A percentile compares a stretch with the other conserved stretches of the same genome.
These are phyloP conservation scores for Casuarina equisetifolia DNA, from an alignment of 306 rosid genomes.

Conservation along the genomic window DNA sequence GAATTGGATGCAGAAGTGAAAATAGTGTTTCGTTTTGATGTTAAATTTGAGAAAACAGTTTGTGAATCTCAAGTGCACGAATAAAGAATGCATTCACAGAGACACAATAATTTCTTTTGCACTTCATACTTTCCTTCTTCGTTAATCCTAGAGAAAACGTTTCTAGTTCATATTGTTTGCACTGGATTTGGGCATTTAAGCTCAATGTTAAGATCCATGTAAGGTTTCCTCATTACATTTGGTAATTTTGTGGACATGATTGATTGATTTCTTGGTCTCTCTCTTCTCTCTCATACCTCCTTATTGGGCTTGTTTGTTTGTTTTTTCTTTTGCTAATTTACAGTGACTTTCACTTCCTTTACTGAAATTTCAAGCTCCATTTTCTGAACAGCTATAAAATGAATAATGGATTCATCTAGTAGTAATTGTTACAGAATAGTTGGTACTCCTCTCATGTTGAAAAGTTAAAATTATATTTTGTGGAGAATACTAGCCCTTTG, in stretches of 20 bases:
- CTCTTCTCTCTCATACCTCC: not conserved
- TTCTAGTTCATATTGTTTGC: not conserved
- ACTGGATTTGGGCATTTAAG: not conserved
- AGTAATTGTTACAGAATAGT: conserved; percentile 6
- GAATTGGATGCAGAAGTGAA: not conserved
- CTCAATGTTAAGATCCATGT: not conserved
- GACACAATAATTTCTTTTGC: not conserved
- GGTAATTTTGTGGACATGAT: not conserved
- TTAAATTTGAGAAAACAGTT: not conserved
- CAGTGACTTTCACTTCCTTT: not conserved
- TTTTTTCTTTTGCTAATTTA: not conserved
- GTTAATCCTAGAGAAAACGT: not conserved
- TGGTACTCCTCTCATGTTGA: conserved; percentile 3
- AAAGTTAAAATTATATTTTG: not conserved
- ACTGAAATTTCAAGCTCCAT: not conserved
- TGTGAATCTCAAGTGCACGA: not conserved
- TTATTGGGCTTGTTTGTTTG: not conserved
- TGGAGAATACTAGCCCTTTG: conserved; percentile 19
- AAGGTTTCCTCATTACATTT: not conserved
- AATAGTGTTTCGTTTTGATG: not conserved
- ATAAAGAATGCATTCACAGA: not conserved
- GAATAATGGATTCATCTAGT: conserved; percentile 5
- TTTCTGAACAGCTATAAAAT: not conserved
- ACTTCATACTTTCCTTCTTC: not conserved
- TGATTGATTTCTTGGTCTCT: not conserved